Base-by-base conservation (phyloP, 2,329 filamentous ascomycete genomes). In the Onygenales sp. region DNA sequence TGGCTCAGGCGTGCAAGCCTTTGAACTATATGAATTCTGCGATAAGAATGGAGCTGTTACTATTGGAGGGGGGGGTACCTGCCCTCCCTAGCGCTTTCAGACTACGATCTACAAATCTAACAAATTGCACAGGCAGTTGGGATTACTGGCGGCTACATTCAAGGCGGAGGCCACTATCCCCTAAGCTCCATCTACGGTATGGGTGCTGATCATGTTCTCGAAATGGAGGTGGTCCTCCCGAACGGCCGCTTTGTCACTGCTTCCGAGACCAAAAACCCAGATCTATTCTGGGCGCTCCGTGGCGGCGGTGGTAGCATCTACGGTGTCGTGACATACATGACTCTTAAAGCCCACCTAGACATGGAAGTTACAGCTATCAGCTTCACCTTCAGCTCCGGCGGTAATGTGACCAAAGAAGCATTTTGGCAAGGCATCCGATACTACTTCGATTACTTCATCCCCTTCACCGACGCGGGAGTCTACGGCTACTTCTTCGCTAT, bases 101-200 rank as follows among this genome's bases (percentile, higher is more conserved):
- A 39, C 9, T 9, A n/a, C 9, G 36, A 39, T 39, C 3, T 39
- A 10, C 36, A 9, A 39, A 39, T 39, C 36, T 39, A 39, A 39
- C 36, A n/a, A 3, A 77, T 78, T 40, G 68, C 79, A 40, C 66
- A 69, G 4, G 76, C 75, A 0, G 80, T 85, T 5, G 81, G 81
- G 1, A 59, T 81, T 7, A 76, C 78, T 0, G 82, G 82, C 11
- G 82, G 82, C 1, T 85, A 78, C 59, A 14, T 80, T 77, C 48
- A 83, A 83, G 6, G 70, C 86, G 79, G 77, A 42, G 80, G 80
- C 0, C 77, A 82, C 61, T 76, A 73, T 13, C 77, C 78, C 2
- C 59, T 82, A 51, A 74, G 73, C 10, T 70, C 70, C 53, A 61
- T 74, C 34, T 76, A 75, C 56, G 70, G 79, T 56, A 71, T 79